Base-by-base conservation (phyloP, 805 yeast genomes). In the Brettanomyces bruxellensis region DNA sequence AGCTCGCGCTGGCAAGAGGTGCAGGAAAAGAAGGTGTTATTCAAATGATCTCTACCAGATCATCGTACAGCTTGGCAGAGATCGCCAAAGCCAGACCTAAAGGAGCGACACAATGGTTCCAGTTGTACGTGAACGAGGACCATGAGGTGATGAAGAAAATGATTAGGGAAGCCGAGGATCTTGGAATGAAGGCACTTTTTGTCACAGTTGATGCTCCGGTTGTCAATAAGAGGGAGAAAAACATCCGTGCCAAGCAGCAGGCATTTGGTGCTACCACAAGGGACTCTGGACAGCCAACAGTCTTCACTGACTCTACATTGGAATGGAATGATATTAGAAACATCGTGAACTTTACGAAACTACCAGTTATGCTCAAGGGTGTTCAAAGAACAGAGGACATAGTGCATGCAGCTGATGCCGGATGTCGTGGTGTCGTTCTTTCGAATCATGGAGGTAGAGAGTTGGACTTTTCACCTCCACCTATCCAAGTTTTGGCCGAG, bases 151-250 rank as follows among this genome's bases (percentile, higher is more conserved):
- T 89, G 34, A 68, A 70, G 44, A 66, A 72, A 32, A 69, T 83
- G 51, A 47, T 38, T 4, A 48, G 49, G n/a, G 48, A 49, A 34
- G 56, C 58, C n/a, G 58, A 55, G 45, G 44, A 49, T 24, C 51
- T 51, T 42, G 88, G 87, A 1, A 71, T 83, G 51, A 80, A 79
- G 55, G 95, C 87, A 0, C 65, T 87, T 24, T 86, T 86, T 57
- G 78, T 87, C 51, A 87, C 95, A 3, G 93, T 86, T 7, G 96
- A 87, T 69, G 88, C 95, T 1, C 95, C 95, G 4, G 83, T 83
- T 51, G 68, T 86, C 40, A 95, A 95, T 13, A 76, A 90, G 48
- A 75, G 96, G 51, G 96, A 88, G 65, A 87, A 85, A 60, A 96
- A 88, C 58, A 67, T 79, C 47, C 85, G 84, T 62, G 77, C 78